These are phyloP conservation scores for Dothideomycetes sp. DNA, from an alignment of 2,329 filamentous ascomycete species.

Conservation along the genomic window DNA sequence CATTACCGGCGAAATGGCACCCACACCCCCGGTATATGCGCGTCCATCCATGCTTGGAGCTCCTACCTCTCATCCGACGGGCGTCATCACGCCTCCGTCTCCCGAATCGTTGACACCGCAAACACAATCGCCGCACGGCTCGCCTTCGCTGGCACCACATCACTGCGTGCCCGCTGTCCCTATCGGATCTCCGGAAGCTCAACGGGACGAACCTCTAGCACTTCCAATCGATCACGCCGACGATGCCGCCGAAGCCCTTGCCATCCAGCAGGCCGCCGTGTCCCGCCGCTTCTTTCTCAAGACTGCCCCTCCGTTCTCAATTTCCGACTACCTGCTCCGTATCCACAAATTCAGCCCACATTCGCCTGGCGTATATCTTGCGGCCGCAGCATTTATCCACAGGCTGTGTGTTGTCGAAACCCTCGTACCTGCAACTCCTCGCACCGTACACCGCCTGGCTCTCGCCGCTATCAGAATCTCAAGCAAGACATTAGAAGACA, in stretches of 20 bases:
- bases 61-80: constrained; percentile 32
- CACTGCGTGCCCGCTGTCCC: constrained; percentile 27
- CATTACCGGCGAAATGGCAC: constrained; percentile 68
- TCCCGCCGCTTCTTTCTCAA: constrained; percentile 92
- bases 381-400: constrained; percentile 79
- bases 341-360: constrained; percentile 89
- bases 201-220: constrained; percentile 39
- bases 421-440: constrained; percentile 68
- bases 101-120: constrained; percentile 2
- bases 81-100: constrained; percentile 37
- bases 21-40: constrained; percentile 58
- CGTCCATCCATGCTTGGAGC: constrained; percentile 56
- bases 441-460: constrained; percentile 79
- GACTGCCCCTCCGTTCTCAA: constrained; percentile 68
- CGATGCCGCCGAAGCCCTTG: constrained; percentile 49
- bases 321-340: constrained; percentile 76
- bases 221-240: constrained; percentile 18
- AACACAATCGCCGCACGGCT: constrained; percentile 24
- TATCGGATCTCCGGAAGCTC: constrained; percentile 43
- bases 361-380: constrained; percentile 87
- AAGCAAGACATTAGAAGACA: constrained; percentile 91
- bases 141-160: constrained; percentile 32
- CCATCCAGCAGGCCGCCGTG: constrained; percentile 74
- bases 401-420: constrained; percentile 66
- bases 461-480: constrained; percentile 78